Evolutionary conservation across 2,329 filamentous ascomycete genomes (phyloP).

Genomic region (Pseudopyricularia cyperi): DNA sequence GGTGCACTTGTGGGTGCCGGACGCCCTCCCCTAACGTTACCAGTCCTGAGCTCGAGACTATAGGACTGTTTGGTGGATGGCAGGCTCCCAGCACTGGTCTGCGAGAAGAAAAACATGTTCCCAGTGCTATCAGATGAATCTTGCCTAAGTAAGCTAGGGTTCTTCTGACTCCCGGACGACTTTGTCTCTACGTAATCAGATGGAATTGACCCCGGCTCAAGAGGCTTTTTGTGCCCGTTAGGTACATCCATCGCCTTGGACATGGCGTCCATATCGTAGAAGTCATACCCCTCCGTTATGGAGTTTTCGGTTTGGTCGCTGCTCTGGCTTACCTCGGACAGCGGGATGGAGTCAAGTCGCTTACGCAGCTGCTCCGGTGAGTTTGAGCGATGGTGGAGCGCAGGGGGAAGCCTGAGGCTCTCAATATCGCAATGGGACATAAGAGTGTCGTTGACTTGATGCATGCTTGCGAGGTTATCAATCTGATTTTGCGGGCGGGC

Average conservation of each 20-base stretch:
- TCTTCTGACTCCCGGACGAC: constrained; percentile 17
- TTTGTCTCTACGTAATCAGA: constrained; percentile 19
- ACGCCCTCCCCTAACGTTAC: neutral
- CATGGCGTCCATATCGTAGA: constrained; percentile 47
- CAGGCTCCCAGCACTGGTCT: constrained; percentile 17
- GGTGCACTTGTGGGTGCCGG: neutral
- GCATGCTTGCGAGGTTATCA: constrained; percentile 5
- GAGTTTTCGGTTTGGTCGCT: constrained; percentile 33
- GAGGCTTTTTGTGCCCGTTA: constrained; percentile 17
- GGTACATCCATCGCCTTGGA: constrained; percentile 40
- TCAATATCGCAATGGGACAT: constrained; percentile 37
- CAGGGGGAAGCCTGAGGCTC: constrained; percentile 35
- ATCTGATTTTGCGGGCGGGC: constrained; percentile 6
- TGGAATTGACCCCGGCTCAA: constrained; percentile 12
- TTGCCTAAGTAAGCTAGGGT: constrained; percentile 23
- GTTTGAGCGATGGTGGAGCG: constrained; percentile 18
- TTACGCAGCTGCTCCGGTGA: constrained; percentile 19
- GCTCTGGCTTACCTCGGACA: constrained; percentile 37
- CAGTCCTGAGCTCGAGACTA: neutral
- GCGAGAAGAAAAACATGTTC: constrained; percentile 46
- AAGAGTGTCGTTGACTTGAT: constrained; percentile 18
- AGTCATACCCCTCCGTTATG: constrained; percentile 50
- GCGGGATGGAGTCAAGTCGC: constrained; percentile 34
- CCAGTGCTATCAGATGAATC: constrained; percentile 46
- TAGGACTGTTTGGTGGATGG: neutral